Conservation (phyloP, 2,329 filamentous ascomycete genomes). For the Byssochlamys sp. region DNA sequence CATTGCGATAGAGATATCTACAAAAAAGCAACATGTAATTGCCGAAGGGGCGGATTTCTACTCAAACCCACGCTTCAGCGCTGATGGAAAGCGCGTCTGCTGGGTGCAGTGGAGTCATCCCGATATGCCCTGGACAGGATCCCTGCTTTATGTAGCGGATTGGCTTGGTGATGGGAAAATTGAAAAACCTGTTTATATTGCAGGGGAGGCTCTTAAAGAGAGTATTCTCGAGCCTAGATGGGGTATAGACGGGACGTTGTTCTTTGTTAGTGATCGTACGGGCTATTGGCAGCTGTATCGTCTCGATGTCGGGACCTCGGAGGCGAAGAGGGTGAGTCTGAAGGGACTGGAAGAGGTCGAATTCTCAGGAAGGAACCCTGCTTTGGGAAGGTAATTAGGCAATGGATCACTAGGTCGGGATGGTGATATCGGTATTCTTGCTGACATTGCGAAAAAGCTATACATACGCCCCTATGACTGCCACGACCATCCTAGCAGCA, state of each 20-base stretch:
- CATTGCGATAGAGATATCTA: constrained; percentile 16
- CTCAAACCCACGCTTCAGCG: constrained; percentile 41
- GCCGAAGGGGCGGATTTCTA: constrained; percentile 45
- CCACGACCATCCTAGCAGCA: constrained; percentile 26
- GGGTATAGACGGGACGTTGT: constrained; percentile 41
- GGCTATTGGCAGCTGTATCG: constrained; percentile 42
- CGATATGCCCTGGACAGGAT: constrained; percentile 43
- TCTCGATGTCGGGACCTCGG: constrained; percentile 15
- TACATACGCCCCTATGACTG: constrained; percentile 32
- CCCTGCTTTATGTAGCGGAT: constrained; percentile 36
- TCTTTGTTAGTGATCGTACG: constrained; percentile 39
- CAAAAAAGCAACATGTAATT: constrained; percentile 25
- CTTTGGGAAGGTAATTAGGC: constrained; percentile 17
- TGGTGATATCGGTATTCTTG: not conserved
- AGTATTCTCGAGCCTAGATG: constrained; percentile 44
- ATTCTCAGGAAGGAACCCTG: constrained; percentile 22
- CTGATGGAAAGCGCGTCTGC: constrained; percentile 37
- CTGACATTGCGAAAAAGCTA: not conserved
- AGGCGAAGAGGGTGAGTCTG: constrained; percentile 23
- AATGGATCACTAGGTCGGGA: not conserved
- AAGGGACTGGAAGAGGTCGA: constrained; percentile 33
- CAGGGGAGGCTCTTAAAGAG: constrained; percentile 32
- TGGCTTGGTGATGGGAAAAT: constrained; percentile 30
- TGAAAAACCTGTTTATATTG: constrained; percentile 26
- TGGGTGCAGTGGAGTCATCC: constrained; percentile 51